Base-by-base conservation (phyloP, 2,329 filamentous ascomycete genomes). In the Colletotrichum endophyticum region DNA sequence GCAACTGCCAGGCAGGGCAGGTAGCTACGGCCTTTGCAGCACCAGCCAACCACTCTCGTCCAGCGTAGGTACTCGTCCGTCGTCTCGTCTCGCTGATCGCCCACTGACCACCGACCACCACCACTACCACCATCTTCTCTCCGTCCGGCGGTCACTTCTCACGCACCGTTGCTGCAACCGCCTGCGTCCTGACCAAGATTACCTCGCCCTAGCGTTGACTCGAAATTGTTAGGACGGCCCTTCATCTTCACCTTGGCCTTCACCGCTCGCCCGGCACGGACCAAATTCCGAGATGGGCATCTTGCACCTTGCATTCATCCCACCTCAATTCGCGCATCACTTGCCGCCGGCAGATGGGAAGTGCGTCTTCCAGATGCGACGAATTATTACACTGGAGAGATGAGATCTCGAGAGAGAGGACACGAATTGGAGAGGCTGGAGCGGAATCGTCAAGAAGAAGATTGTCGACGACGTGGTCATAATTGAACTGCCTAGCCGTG, bases 261-360 rank as follows among this genome's bases (percentile, higher is more conserved):
- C 64, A 76, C 74, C 74, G 70, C 70, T 66, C 49, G 25, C 5
- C 28, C n/a, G 22, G 69, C 53, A 72, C 68, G 44, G 63, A 64
- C 36, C n/a, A 44, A 30, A 15, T 16, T 56, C 28, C 70, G n/a
- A 56, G 16, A 59, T 30, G 30, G 53, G 32, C 27, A 34, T 68
- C 19, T 36, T 32, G 30, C 27, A 32, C 56, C 16, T 34, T 34
- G 32, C 19, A 25, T 28, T n/a, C 32, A 61, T 56, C 32, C 30
- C 57, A n/a, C 12, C 27, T n/a, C 27, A 61, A 61, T 61, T 30
- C 44, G 44, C n/a, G 44, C n/a, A 49, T 49, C 44, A 0, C 44
- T 13, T 49, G 44, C 44, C 44, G 44, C 44, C 44, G 44, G 44
- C 44, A 49, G 44, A 49, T 49, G 44, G 44, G 2, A 2, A 22